Base-by-base conservation (phyloP, 2,329 filamentous ascomycete species). In the Ceratocystiopsis minuta region DNA sequence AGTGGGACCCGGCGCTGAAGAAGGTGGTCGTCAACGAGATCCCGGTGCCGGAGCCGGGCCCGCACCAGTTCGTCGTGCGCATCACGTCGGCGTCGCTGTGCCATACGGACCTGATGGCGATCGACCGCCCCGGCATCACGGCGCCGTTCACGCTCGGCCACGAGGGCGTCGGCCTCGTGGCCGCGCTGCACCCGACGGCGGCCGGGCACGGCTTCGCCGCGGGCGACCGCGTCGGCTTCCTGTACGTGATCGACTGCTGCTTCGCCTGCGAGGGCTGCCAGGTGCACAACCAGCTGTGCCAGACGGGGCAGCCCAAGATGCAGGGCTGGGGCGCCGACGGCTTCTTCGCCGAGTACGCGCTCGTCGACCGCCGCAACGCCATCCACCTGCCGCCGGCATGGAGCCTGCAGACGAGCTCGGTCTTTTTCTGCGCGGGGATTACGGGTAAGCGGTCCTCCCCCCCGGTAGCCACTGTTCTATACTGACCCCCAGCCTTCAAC, bases 91-190 rank as follows among this genome's bases (percentile, higher is more conserved):
- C 37, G 7, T 39, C 37, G n/a, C 42, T 43, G 15, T 43, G 42
- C 42, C 42, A 38, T 24, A 39, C 42, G 9, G 42, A 43, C 34
- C 34, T 43, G n/a, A 43, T 43, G 42, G 34, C 38, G 34, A 28
- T 37, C 16, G 42, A 39, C 18, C 33, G 33, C 10, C 34, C 37
- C 37, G 20, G 46, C 38, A 36, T 16, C 28, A 32, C 31, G 31
- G 11, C 11, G 6, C 51, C 43, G 16, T 49, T 42, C 40, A 52
- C 43, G 5, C 47, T 54, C n/a, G 71, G 75, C 41, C 77, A 81
- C 52, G 77, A 81, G 51, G 78, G 78, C 48, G 76, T 73, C 1
- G 77, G 77, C 6, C 62, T 65, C 38, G 65, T 80, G 15, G 63
- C 37, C 70, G 64, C 50, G 66, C 57, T 2, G 63, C 79, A 46